These are phyloP conservation scores for Boletus fagicola DNA, from an alignment of 768 basidiomycete species.

Conservation along the genomic window DNA sequence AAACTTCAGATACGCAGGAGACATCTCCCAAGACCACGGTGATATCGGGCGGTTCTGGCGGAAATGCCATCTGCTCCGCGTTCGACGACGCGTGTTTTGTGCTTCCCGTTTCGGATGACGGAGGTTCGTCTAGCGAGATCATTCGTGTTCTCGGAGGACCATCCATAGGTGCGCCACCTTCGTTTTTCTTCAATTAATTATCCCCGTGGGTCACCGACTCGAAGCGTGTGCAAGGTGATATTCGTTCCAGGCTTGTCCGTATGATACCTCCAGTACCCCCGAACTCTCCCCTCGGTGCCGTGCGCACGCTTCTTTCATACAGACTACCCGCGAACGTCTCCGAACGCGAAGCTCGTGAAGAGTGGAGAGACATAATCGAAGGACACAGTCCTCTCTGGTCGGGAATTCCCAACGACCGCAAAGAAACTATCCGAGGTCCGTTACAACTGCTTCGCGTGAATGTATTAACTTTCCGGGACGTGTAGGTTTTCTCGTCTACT, in stretches of 20 bases:
- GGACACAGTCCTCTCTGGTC: slow-evolving; percentile 78
- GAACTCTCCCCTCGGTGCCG: slow-evolving; percentile 65
- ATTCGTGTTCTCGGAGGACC: slow-evolving; percentile 87
- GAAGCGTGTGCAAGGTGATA: slow-evolving; percentile 57
- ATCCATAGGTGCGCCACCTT: slow-evolving; percentile 59
- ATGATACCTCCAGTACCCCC: slow-evolving; percentile 69
- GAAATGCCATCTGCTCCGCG: slow-evolving; percentile 86
- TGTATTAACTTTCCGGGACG: neutral
- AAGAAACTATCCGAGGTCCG: slow-evolving; percentile 86
- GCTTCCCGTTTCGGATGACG: slow-evolving; percentile 93
- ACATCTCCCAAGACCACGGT: slow-evolving; percentile 56
- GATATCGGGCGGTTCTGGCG: slow-evolving; percentile 92
- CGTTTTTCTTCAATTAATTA: slow-evolving; percentile 13
- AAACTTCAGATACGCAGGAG: slow-evolving; percentile 5
- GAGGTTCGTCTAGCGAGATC: slow-evolving; percentile 93
- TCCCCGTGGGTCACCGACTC: slow-evolving; percentile 9
- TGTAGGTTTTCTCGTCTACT: slow-evolving; percentile 87
- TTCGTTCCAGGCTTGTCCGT: slow-evolving; percentile 84
- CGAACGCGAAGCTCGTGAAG: slow-evolving; percentile 77
- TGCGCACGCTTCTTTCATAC: slow-evolving; percentile 74
- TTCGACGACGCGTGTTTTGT: slow-evolving; percentile 79
- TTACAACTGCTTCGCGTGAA: slow-evolving; percentile 1
- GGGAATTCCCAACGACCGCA: slow-evolving; percentile 84
- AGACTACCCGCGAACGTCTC: slow-evolving; percentile 68
- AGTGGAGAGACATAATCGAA: slow-evolving; percentile 92